phyloP scores from a whole-genome alignment of 805 yeast genomes.

The Myxozyma neotropica region DNA sequence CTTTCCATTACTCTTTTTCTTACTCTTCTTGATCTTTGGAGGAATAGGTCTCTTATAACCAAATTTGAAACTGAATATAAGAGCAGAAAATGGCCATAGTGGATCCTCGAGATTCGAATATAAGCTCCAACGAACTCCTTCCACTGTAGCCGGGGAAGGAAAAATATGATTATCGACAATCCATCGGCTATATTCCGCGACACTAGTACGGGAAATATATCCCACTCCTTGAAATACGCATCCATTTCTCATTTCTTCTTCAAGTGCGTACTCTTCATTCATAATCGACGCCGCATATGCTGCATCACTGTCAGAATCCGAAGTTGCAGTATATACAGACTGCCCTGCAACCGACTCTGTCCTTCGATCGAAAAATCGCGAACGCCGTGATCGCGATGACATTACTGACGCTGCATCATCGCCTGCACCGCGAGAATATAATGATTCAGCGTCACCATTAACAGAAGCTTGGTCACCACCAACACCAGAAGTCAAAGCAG shows the following conservation, averaged over 20 bases:
- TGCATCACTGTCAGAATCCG: conserved; percentile 17
- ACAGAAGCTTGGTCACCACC: conserved; percentile 7
- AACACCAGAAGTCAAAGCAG: background rate
- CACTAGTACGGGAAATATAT: conserved; percentile 25
- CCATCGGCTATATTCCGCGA: conserved; percentile 32
- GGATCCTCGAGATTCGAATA: conserved; percentile 25
- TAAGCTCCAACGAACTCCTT: conserved; percentile 28
- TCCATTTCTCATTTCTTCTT: conserved; percentile 29
- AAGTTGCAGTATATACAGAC: conserved; percentile 16
- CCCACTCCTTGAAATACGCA: conserved; percentile 32
- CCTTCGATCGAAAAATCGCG: conserved; percentile 17
- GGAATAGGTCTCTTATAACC: conserved; percentile 25
- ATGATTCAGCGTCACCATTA: conserved; percentile 20
- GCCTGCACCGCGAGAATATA: conserved; percentile 22
- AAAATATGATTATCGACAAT: conserved; percentile 31
- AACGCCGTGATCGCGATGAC: conserved; percentile 28
- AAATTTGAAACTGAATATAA: conserved; percentile 22
- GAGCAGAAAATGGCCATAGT: conserved; percentile 20
- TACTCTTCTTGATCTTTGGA: background rate
- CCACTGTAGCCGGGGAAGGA: conserved; percentile 28
- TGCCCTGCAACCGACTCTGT: conserved; percentile 15
- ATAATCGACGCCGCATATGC: conserved; percentile 1
- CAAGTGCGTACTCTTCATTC: conserved; percentile 16
- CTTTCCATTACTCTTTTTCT: conserved; percentile 1
- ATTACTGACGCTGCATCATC: conserved; percentile 27